Base-by-base conservation (phyloP, 2,329 filamentous ascomycete genomes). In the Ceratocystis albifundus region DNA sequence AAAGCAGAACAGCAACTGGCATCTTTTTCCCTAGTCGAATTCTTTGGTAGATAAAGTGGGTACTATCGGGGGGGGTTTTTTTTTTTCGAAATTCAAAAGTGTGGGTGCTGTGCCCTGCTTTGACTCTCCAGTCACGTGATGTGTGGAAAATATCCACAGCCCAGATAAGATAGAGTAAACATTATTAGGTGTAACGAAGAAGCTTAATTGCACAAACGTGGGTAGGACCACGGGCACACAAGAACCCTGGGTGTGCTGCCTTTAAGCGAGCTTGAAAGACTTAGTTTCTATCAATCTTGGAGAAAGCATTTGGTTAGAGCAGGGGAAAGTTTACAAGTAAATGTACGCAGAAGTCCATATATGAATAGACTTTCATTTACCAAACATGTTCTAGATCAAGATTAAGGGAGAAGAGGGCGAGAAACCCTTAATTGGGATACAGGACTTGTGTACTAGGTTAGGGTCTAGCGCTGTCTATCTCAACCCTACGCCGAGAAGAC, bases 21-120 rank as follows among this genome's bases (percentile, higher is more conserved):
- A 50, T 46, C 15, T 61, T 59, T 67, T 46, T 22, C 30, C 22
- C 30, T 6, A 59, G 25, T 61, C 48, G 17, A 32, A 45, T 59
- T 25, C 25, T 45, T 25, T 17, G 41, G 28, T 8, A 15, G 48
- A 48, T 28, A n/a, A 17, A 64, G 66, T 67, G 66, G 66, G 66
- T 55, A 62, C 20, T 10, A 10, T 7, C 32, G 28, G n/a, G n/a
- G n/a, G n/a, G n/a, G n/a, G 30, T 30, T 61, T 45, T 41, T 65
- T 65, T 65, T 57, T 41, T 41, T 7, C 5, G 8, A 45, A 45
- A 22, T 1, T 3, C 5, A n/a, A 57, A 65, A 28, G 28, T 65
- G 64, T 65, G 64, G 48, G 48, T 30, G 2, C n/a, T 57, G 28
- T 57, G 53, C 53, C 53, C 53, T 57, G 12, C 22, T 20, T 8